These are phyloP conservation scores for Suillus subluteus DNA, from an alignment of 768 basidiomycete genomes.

Conservation along the genomic window DNA sequence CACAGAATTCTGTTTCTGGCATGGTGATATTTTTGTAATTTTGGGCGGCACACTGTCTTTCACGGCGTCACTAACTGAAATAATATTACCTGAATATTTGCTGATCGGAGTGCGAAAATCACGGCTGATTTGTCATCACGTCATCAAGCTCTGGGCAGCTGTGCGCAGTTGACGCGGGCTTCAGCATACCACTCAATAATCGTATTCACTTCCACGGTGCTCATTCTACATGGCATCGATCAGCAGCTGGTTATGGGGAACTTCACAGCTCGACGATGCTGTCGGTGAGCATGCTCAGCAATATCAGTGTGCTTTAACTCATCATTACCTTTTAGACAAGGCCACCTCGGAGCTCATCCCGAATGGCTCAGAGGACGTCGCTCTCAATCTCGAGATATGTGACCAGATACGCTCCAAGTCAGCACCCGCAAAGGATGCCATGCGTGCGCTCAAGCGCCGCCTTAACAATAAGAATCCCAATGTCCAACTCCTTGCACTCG, in stretches of 20 bases:
- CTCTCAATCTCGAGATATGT: constrained; percentile 92
- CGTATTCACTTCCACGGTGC: background rate
- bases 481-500: constrained; percentile 85
- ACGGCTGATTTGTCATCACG: constrained; percentile 17
- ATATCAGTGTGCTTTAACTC: constrained; percentile 9
- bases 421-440: constrained; percentile 81
- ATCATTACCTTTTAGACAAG: constrained; percentile 61
- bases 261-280: constrained; percentile 81
- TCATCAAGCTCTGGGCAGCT: constrained; percentile 15
- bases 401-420: constrained; percentile 96
- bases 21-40: background rate
- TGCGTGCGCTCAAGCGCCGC: constrained; percentile 85
- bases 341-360: constrained; percentile 92
- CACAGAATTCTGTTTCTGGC: background rate
- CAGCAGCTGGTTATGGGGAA: constrained; percentile 78
- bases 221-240: constrained; percentile 54
- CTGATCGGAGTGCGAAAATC: constrained; percentile 28
- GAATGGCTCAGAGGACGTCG: constrained; percentile 85
- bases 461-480: constrained; percentile 96
- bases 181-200: background rate
- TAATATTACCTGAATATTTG: background rate
- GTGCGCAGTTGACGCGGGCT: constrained; percentile 13
- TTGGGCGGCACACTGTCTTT: background rate
- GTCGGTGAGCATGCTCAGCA: constrained; percentile 57
- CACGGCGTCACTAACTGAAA: background rate